A percentile compares a stretch with the other conserved stretches of the same genome.
Evolutionary conservation across 148 eudicot genomes (phyloP).

Genomic region (Nyssa sinensis): DNA sequence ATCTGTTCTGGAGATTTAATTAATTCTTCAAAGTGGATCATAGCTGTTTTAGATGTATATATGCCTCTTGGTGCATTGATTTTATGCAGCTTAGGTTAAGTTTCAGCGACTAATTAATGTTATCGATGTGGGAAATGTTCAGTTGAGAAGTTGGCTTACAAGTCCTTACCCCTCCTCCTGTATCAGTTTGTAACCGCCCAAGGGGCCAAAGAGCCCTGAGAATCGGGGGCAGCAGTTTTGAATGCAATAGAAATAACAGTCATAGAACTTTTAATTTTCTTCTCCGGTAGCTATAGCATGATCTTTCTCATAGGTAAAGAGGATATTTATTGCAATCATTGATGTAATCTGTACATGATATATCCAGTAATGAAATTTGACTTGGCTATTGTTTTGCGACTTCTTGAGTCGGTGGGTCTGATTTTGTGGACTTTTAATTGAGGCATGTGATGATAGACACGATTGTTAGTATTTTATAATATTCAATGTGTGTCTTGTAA

Average conservation of each 20-base stretch:
- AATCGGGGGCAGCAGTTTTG: constrained; percentile 39
- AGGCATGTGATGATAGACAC: too few relatives aligned
- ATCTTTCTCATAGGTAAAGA: too few relatives aligned
- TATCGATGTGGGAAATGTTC: background rate
- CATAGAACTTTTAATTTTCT: too few relatives aligned
- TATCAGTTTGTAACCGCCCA: background rate
- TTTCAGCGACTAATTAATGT: constrained; percentile 8
- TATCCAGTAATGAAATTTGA: background rate
- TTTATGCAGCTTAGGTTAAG: background rate
- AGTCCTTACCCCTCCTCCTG: background rate
- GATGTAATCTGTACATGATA: background rate
- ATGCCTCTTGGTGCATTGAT: background rate
- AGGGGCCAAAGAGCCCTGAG: background rate
- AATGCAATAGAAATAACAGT: background rate
- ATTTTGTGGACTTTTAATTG: too few relatives aligned
- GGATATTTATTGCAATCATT: background rate
- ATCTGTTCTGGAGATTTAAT: background rate
- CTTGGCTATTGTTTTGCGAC: too few relatives aligned
- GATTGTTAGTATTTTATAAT: too few relatives aligned
- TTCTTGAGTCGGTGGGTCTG: too few relatives aligned
- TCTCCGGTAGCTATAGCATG: background rate
- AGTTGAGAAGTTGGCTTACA: background rate
- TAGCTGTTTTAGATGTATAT: constrained; percentile 10
- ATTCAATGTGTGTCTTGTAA: too few relatives aligned
- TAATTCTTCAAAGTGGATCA: background rate